Percentiles rank a stretch among this genome's conserved stretches.
Conservation (phyloP, 768 basidiomycete species). For the Piloderma croceum region DNA sequence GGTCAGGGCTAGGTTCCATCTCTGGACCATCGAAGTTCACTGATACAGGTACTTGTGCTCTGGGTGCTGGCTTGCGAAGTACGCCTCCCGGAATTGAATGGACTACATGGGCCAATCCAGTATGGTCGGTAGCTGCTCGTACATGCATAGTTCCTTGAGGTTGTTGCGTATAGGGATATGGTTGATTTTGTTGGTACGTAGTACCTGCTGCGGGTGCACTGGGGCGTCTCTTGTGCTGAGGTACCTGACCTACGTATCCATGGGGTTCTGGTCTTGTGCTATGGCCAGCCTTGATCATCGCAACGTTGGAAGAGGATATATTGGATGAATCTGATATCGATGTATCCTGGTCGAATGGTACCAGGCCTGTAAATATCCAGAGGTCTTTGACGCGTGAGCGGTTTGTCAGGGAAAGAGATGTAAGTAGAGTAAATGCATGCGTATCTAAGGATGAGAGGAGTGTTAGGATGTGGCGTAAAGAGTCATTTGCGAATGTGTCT, state of each 20-base stretch:
- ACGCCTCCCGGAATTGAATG: constrained; percentile 27
- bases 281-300: constrained; percentile 12
- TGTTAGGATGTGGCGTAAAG: constrained; percentile 63
- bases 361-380: constrained; percentile 69
- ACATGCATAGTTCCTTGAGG: constrained; percentile 23
- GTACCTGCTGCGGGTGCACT: constrained; percentile 21
- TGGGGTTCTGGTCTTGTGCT: constrained; percentile 10
- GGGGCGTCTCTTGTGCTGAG: constrained; percentile 32
- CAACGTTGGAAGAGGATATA: constrained; percentile 18
- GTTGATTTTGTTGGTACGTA: constrained; percentile 5
- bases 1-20: constrained; percentile 3
- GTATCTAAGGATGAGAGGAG: constrained; percentile 62
- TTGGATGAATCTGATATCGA: constrained; percentile 28
- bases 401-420: constrained; percentile 66
- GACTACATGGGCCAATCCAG: constrained; percentile 18
- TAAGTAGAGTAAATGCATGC: constrained; percentile 61
- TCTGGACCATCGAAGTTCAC: constrained; percentile 36
- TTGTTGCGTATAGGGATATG: constrained; percentile 8
- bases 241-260: constrained; percentile 4
- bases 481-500: constrained; percentile 70
- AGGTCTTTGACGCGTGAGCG: constrained; percentile 71
- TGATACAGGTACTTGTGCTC: constrained; percentile 58
- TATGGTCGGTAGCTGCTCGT: constrained; percentile 31
- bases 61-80: constrained; percentile 58
- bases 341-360: constrained; percentile 24